Base-by-base conservation (phyloP, 768 basidiomycete genomes). In the Dioszegia hungarica region DNA sequence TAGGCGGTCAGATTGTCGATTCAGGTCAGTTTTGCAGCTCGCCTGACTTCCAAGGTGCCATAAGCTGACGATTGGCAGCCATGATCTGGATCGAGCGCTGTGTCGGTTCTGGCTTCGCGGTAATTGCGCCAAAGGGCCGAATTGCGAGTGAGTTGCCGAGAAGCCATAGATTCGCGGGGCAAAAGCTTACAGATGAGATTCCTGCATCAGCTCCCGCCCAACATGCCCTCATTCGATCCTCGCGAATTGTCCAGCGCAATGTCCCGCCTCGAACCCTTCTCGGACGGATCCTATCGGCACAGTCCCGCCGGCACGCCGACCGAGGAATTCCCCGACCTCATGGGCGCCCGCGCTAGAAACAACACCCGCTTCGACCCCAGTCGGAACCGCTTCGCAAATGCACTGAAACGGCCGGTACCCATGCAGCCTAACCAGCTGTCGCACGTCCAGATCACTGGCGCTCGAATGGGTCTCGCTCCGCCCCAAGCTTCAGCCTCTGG, bases 61-160 rank as follows among this genome's bases (percentile, higher is more conserved):
- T 20, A 10, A 43, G 17, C 38, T 53, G 28, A 54, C 50, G 37
- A n/a, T n/a, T n/a, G 53, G 33, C 46, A 95, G 93, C 66, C 93
- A 95, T 72, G 93, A 97, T 69, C 82, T 95, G 3, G 93, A 97
- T 75, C 84, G 93, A 38, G 93, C 93, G 1, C 75, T 97, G 20
- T 92, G 89, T 78, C 87, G 95, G 33, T 99, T 99, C 80, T 99
- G 95, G 95, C 82, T 99, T 28, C 84, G 93, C 48, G 94, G 94
- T 5, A 91, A 91, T 41, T 99, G 95, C 71, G 90, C 93, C 28
- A 99, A 99, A 76, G 89, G 92, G 53, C 92, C 94, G 56, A 84
- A 82, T 62, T 98, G 93, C 83, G 95, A 97, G 78, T 73, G 54
- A 68, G 69, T 73, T 22, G 19, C 19, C 9, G 25, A 10, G 12